phyloP scores from a whole-genome alignment of 164 flowering plant species.

The Vitis riparia region DNA sequence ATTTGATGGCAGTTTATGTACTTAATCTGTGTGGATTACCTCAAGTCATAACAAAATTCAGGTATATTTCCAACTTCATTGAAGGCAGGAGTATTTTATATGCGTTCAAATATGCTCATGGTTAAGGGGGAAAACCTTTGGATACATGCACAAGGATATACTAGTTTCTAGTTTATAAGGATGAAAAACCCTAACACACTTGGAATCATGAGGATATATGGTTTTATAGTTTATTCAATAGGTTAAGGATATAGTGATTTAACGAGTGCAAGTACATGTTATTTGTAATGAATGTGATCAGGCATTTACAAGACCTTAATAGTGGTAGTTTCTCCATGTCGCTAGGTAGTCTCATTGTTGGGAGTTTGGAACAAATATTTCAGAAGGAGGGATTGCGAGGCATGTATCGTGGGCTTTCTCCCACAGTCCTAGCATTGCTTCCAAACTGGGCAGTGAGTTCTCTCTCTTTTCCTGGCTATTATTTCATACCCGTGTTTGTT shows the following conservation, averaged over 20 bases:
- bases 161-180: too few relatives aligned
- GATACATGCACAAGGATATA: too few relatives aligned
- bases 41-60: too few relatives aligned
- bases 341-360: slow-evolving; percentile 76
- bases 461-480: background rate
- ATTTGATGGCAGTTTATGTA: background rate
- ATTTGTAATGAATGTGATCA: background rate
- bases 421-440: slow-evolving; percentile 89
- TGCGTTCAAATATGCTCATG: too few relatives aligned
- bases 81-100: too few relatives aligned
- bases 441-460: slow-evolving; percentile 92
- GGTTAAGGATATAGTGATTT: too few relatives aligned
- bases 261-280: too few relatives aligned
- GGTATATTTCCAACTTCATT: too few relatives aligned
- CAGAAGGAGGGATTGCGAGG: slow-evolving; percentile 88
- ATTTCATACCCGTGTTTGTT: background rate
- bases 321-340: background rate
- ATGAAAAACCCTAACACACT: too few relatives aligned
- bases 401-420: slow-evolving; percentile 94
- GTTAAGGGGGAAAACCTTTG: too few relatives aligned
- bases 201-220: too few relatives aligned
- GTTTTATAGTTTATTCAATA: too few relatives aligned
- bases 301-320: slow-evolving; percentile 1
- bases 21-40: background rate
- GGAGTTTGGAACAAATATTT: slow-evolving; percentile 79